Evolutionary conservation across 129 eudicot species (phyloP), one percentile per base, ranked within the genome.

Genomic region (Escallonia rubra): DNA sequence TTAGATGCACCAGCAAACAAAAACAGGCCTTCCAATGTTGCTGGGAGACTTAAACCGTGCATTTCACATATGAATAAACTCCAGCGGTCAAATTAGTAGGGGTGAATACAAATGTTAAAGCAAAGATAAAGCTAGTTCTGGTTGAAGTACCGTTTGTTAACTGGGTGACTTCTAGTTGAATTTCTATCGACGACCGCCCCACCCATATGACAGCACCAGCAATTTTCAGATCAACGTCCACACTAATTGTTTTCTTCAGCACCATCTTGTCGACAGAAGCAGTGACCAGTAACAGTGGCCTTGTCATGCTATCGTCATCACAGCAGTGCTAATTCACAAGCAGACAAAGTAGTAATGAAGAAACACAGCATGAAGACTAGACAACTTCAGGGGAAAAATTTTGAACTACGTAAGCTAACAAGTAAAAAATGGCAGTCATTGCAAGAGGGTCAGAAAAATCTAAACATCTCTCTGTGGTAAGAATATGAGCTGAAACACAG

Each of bases 261-360:
- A 89, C 89, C 89, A 94, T 94, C 75, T 81, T 89, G 86, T 94
- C 99, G 39, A 94, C 97, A 63, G 99, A 86, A 77, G 99, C 99
- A 42, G 99, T 94, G 10, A 94, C 97, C 69, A 94, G 66, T 70
- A 86, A 76, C 14, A 89, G 78, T 43, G 99, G 99, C 68, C 99
- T 84, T 55, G 99, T 94, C 69, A 78, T 89, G 81, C 87, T 85
- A 76, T 94, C 97, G 65, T 76, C 90, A 71, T 94, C 99, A 43
- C 90, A 80, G 69, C 99, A 94, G 65, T 94, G 99, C 97, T 94
- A 76, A 57, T 72, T 57, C 68, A 68, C 70, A 70, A 68, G 5
- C 67, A 67, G 12, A 49, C 46, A 70, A 1, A 55, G 47, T n/a
- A 63, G 59, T 61, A 47, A 46, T 23, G 34, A 23, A 23, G 34